Evolutionary conservation across 1,284 basidiomycete species (phyloP).

Genomic region (Cutaneotrichosporon sp.): DNA sequence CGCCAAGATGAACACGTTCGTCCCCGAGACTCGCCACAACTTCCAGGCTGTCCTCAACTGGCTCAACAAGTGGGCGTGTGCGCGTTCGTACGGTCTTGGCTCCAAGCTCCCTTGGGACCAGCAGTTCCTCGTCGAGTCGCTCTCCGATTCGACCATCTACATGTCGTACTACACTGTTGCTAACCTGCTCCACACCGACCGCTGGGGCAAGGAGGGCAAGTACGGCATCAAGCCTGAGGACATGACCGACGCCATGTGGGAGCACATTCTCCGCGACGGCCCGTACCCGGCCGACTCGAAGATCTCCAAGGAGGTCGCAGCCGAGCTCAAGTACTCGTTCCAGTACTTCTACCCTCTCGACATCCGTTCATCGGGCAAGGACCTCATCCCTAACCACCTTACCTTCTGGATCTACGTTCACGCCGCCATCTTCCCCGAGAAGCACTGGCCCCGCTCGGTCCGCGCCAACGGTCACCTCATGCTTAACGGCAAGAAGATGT

Average conservation of each 20-base stretch:
- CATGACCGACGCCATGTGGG: slow-evolving; percentile 97
- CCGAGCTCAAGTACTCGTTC: slow-evolving; percentile 86
- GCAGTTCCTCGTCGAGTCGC: slow-evolving; percentile 91
- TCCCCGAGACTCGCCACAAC: slow-evolving; percentile 80
- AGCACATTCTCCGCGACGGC: slow-evolving; percentile 81
- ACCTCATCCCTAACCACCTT: slow-evolving; percentile 93
- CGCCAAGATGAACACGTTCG: slow-evolving; percentile 85
- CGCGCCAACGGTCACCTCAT: slow-evolving; percentile 95
- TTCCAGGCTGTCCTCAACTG: slow-evolving; percentile 92
- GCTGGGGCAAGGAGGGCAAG: slow-evolving; percentile 79
- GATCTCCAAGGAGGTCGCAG: slow-evolving; percentile 72
- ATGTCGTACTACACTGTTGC: slow-evolving; percentile 98
- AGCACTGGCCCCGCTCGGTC: slow-evolving; percentile 90
- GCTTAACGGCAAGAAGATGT: slow-evolving; percentile 99
- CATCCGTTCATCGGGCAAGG: slow-evolving; percentile 98
- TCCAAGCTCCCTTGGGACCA: slow-evolving; percentile 97
- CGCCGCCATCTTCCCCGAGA: slow-evolving; percentile 87
- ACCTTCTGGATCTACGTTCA: slow-evolving; percentile 96
- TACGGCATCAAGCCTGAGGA: slow-evolving; percentile 84
- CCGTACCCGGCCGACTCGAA: slow-evolving; percentile 66
- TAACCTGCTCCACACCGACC: slow-evolving; percentile 75
- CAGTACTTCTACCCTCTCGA: slow-evolving; percentile 99
- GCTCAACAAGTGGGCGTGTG: slow-evolving; percentile 99
- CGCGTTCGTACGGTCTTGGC: slow-evolving; percentile 92
- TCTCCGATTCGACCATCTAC: slow-evolving; percentile 98